Evolutionary conservation across 2,329 filamentous ascomycete genomes (phyloP).

Genomic region (Cytospora schulzeri): DNA sequence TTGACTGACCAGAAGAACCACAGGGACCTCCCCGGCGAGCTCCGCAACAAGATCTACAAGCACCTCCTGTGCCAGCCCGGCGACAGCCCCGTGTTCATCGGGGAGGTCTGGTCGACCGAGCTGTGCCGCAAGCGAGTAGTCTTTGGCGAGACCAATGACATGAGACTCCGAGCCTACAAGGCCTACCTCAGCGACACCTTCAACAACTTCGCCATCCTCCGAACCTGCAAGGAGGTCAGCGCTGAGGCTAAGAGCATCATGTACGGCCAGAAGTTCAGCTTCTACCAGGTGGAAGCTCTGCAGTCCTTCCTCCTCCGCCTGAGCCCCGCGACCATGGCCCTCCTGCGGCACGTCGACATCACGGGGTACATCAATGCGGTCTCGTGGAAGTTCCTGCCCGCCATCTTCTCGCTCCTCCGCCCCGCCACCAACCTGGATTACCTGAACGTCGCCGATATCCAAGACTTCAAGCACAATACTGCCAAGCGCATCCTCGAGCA

Average conservation of each 20-base stretch:
- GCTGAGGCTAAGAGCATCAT: background rate
- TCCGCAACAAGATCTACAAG: constrained; percentile 8
- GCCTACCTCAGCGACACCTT: background rate
- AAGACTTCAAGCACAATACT: too few species aligned
- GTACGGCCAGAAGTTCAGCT: background rate
- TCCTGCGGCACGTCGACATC: background rate
- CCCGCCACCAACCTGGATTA: background rate
- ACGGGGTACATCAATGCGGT: rapidly evolving
- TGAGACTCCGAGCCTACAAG: background rate
- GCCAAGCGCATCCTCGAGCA: background rate
- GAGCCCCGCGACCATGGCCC: background rate
- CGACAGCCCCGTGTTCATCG: background rate
- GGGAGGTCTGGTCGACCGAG: background rate
- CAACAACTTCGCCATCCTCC: background rate
- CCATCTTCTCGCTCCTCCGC: background rate
- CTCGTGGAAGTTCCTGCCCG: background rate
- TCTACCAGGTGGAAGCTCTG: background rate
- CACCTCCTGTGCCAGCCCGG: background rate
- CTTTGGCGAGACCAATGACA: background rate
- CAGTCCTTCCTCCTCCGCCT: background rate
- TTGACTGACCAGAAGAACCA: background rate
- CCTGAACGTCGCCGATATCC: background rate
- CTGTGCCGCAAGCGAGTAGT: background rate
- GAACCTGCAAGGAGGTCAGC: background rate
- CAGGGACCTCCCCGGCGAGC: background rate